A percentile compares a stretch with the other conserved stretches of the same genome.
Evolutionary conservation across 257 asterid species (phyloP).

Genomic region (Rhazya stricta): DNA sequence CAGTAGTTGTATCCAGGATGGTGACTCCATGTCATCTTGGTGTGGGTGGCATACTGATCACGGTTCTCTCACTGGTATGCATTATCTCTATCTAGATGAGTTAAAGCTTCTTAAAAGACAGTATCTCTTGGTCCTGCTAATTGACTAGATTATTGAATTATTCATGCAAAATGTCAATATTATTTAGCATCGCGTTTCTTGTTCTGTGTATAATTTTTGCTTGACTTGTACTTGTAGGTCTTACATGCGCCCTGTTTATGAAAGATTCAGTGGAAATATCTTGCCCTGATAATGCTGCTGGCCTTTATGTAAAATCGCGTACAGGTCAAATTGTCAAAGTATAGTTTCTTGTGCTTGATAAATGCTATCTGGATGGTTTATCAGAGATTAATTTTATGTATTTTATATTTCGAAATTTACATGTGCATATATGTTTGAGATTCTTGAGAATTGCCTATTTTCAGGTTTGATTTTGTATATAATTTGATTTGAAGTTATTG

Average conservation of each 20-base stretch:
- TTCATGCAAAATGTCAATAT: not conserved
- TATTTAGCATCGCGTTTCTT: slow-evolving; percentile 4
- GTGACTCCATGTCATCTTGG: slow-evolving; percentile 70
- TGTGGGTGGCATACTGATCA: slow-evolving; percentile 99
- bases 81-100: not conserved
- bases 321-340: slow-evolving; percentile 82
- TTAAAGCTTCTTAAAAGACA: not conserved
- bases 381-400: not conserved
- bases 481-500: not conserved
- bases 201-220: slow-evolving; percentile 20
- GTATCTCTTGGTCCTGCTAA: not conserved
- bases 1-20: slow-evolving; percentile 40
- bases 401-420: not conserved
- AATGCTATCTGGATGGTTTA: not conserved
- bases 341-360: slow-evolving; percentile 40
- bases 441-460: not conserved
- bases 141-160: not conserved
- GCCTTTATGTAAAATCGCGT: slow-evolving; percentile 81
- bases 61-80: slow-evolving; percentile 82
- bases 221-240: slow-evolving; percentile 53
- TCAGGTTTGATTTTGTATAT: not conserved
- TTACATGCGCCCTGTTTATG: slow-evolving; percentile 69
- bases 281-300: slow-evolving; percentile 78
- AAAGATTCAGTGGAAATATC: slow-evolving; percentile 55
- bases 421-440: not conserved